Evolutionary conservation across 352 stramenopile species (phyloP), one percentile per base, ranked within the genome.

Genomic region (Globisporangium iwayamae): DNA sequence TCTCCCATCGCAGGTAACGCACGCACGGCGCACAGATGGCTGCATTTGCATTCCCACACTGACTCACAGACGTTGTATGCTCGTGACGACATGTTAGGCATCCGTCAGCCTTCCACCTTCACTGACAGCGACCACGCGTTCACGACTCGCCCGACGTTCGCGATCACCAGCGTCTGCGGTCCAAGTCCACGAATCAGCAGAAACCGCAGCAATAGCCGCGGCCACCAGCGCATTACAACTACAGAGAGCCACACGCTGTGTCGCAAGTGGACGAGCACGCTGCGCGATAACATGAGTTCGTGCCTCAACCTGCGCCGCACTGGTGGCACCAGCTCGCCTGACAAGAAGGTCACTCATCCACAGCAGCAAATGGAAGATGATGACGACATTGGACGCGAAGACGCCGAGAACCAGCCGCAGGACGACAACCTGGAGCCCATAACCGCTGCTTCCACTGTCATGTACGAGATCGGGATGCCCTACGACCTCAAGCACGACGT

Each of bases 401-500:
- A 58, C 32, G 11, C 14, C 22, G 52, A 58, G 52, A 57, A 48
- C 20, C 56, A 63, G 16, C 63, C 56, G 39, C 56, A 65, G 51
- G 56, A 65, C 39, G 74, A 83, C 30, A 75, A 74, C 63, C 54
- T 78, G 18, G 56, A 70, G 18, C 58, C 65, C 32, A 63, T 16
- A 8, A 20, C 46, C 8, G n/a, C 13, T 20, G 5, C 16, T 8
- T 10, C 43, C 14, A 48, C 25, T 3, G 32, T 45, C 18, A 8
- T 75, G 56, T 69, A 81, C 43, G 81, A 88, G 61, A 94, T 96
- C 62, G 81, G 85, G 6, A 71, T 80, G 38, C 87, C 87, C 20
- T 94, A 87, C 66, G 86, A 68, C 51, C 76, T 95, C 38, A 80
- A 85, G 25, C 88, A 96, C 60, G 85, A 93, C 67, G 71, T 96